A percentile compares a stretch with the other conserved stretches of the same genome.
Evolutionary conservation across 164 flowering plant genomes (phyloP).

Genomic region (Berberis thunbergii): DNA sequence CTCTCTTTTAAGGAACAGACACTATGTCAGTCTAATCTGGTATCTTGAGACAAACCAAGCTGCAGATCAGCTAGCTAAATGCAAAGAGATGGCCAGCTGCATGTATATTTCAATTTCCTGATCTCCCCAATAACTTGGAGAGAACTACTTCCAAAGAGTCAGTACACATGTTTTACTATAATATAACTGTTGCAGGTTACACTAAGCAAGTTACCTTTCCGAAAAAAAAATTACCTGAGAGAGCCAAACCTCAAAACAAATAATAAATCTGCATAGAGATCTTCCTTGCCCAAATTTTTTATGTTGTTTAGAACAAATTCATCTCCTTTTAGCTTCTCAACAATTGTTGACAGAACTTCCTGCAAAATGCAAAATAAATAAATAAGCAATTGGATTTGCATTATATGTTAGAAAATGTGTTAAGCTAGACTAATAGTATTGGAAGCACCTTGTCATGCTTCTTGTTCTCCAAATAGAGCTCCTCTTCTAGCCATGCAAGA

Average conservation of each 20-base stretch:
- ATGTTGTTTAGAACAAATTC: slow-evolving; percentile 42
- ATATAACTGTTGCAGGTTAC: no score
- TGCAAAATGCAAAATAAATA: slow-evolving; percentile 9
- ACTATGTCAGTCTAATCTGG: no score
- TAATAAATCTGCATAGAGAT: slow-evolving; percentile 71
- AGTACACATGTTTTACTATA: no score
- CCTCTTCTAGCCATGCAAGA: slow-evolving; percentile 66
- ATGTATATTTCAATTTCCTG: no score
- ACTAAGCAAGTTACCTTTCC: neutral
- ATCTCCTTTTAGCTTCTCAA: slow-evolving; percentile 45
- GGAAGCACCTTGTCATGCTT: slow-evolving; percentile 37
- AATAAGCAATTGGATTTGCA: slow-evolving; percentile 1
- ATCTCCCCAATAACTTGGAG: no score
- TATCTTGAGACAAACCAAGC: no score
- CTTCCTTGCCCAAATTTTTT: slow-evolving; percentile 73
- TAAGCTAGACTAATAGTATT: neutral
- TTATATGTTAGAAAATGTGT: no score
- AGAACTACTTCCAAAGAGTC: no score
- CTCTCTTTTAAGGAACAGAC: no score
- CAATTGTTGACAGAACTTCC: slow-evolving; percentile 39
- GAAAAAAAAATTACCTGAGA: slow-evolving; percentile 37
- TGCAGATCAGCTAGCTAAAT: no score
- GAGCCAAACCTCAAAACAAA: slow-evolving; percentile 62
- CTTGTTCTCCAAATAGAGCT: slow-evolving; percentile 29
- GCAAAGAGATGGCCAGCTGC: no score